Evolutionary conservation across 306 rosid species (phyloP), one percentile per base, ranked within the genome.

Genomic region (Quercus gilva): DNA sequence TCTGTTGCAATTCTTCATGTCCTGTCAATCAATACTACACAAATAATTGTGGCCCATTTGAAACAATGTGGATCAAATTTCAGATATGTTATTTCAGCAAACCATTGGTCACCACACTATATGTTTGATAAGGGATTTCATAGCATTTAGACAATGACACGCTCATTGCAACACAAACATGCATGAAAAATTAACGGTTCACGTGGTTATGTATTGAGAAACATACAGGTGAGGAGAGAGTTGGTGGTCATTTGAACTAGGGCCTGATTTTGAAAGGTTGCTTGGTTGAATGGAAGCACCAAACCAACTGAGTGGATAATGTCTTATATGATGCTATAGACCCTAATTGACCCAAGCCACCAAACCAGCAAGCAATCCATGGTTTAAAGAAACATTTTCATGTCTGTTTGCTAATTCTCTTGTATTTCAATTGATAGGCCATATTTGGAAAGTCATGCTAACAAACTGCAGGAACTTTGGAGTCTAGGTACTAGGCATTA

Each of bases 211-310:
- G 78, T 65, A 19, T 82, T 82, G 29, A 73, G 82, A 55, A 45
- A 51, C 60, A 61, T 43, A 51, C 79, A 67, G 74, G 71, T 43
- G 65, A 65, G 71, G 18, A 61, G 61, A 61, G 11, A 52, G 69
- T 52, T 76, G 68, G 55, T 19, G 70, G 21, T 77, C 53, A 25
- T 5, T 17, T 29, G 45, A 33, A 0, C 14, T 7, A 13, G 15
- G 18, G 52, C 57, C 45, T 35, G 4, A 65, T 64, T 19, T 72
- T 74, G 70, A 71, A 73, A 67, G 10, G 59, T 67, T 76, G 80
- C 68, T 70, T 58, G 80, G 80, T 76, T 31, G 80, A 49, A 69
- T 29, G 76, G 80, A 61, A 77, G 69, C 85, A 71, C 19, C 45
- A 17, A 74, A 26, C 21, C 7, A 29, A 53, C 59, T 2, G n/a